Evolutionary conservation across 495 filamentous ascomycete genomes (phyloP).

Genomic region (Neurospora africana): DNA sequence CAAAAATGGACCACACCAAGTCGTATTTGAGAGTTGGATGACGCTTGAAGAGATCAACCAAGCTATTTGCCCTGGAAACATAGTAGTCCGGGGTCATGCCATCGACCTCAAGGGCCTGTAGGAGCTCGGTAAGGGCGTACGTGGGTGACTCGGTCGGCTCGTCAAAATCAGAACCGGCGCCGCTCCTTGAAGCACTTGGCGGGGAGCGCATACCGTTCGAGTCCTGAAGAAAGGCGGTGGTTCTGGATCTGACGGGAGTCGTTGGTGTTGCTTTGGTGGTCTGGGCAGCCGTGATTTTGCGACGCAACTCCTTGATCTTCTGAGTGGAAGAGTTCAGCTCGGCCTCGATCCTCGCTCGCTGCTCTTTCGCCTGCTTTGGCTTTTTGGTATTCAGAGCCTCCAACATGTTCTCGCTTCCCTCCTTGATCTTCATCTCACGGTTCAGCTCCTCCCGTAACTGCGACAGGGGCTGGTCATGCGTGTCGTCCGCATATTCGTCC

Average conservation of each 20-base stretch:
- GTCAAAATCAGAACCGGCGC: slow-evolving; percentile 44
- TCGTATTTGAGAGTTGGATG: slow-evolving; percentile 93
- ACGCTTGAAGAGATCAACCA: slow-evolving; percentile 87
- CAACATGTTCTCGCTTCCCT: slow-evolving; percentile 92
- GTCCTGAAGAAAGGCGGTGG: slow-evolving; percentile 49
- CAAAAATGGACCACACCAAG: slow-evolving; percentile 88
- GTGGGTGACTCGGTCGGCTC: slow-evolving; percentile 82
- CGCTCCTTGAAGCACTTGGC: slow-evolving; percentile 44
- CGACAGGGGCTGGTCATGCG: slow-evolving; percentile 62
- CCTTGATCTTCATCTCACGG: slow-evolving; percentile 93
- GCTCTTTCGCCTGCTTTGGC: slow-evolving; percentile 88
- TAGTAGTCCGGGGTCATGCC: slow-evolving; percentile 91
- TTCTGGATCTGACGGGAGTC: slow-evolving; percentile 55
- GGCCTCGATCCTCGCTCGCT: slow-evolving; percentile 74
- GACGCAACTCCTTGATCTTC: slow-evolving; percentile 73
- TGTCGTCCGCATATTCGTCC: slow-evolving; percentile 50
- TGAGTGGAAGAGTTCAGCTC: slow-evolving; percentile 86
- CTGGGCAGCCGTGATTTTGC: slow-evolving; percentile 63
- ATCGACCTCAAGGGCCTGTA: slow-evolving; percentile 77
- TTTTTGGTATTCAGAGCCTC: slow-evolving; percentile 93
- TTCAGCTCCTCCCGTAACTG: slow-evolving; percentile 71
- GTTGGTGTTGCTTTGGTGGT: slow-evolving; percentile 53
- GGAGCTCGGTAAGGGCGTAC: slow-evolving; percentile 74
- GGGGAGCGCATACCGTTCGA: slow-evolving; percentile 57
- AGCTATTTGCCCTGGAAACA: slow-evolving; percentile 76